phyloP scores from a whole-genome alignment of 2,329 filamentous ascomycete genomes.

The Fusarium robinianum region DNA sequence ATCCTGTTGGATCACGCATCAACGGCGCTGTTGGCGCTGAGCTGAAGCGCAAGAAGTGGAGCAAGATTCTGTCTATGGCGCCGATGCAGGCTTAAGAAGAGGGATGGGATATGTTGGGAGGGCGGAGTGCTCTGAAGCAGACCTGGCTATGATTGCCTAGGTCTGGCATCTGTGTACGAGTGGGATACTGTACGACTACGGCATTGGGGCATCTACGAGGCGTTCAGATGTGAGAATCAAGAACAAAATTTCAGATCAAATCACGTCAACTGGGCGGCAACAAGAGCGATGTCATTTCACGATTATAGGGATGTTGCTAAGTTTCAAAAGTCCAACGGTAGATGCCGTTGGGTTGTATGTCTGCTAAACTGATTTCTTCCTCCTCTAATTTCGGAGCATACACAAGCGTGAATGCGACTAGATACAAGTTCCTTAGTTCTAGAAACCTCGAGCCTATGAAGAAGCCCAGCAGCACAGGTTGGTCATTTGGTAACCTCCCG shows the following conservation, averaged over 20 bases:
- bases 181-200: slow-evolving; percentile 42
- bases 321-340: not conserved
- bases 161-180: slow-evolving; percentile 28
- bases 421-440: too few relatives aligned
- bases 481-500: too few relatives aligned
- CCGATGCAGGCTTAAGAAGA: slow-evolving; percentile 63
- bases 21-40: slow-evolving; percentile 91
- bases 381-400: too few relatives aligned
- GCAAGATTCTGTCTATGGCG: slow-evolving; percentile 95
- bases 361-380: too few relatives aligned
- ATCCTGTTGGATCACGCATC: slow-evolving; percentile 90
- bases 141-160: slow-evolving; percentile 3
- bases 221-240: slow-evolving; percentile 40
- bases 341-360: too few relatives aligned
- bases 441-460: too few relatives aligned
- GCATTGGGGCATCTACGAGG: slow-evolving; percentile 42
- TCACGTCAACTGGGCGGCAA: slow-evolving; percentile 2
- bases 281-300: slow-evolving; percentile 11
- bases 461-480: too few relatives aligned
- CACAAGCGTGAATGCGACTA: too few relatives aligned
- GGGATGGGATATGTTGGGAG: not conserved
- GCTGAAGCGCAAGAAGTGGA: slow-evolving; percentile 92
- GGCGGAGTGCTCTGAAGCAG: slow-evolving; percentile 20
- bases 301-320: not conserved
- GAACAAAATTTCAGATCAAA: slow-evolving; percentile 33